phyloP scores from a whole-genome alignment of 768 basidiomycete genomes.

The Xanthoconium stramineum region DNA sequence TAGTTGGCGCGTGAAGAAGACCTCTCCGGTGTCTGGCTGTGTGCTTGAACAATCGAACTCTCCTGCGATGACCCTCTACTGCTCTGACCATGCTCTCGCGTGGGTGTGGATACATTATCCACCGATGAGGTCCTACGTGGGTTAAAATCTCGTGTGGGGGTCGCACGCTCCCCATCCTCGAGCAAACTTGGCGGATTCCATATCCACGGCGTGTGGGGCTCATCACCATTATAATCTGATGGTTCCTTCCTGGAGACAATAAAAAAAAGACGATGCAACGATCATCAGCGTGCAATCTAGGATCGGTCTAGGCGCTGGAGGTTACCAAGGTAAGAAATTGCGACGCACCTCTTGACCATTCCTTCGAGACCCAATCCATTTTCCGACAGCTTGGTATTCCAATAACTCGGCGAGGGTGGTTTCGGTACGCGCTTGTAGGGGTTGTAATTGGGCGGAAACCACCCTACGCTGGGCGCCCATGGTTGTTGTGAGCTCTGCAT shows the following conservation, averaged over 20 bases:
- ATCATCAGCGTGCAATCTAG: conserved; percentile 11
- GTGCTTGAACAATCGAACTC: conserved; percentile 9
- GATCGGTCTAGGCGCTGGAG: background rate
- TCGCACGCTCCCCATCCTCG: conserved; percentile 26
- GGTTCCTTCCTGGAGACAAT: conserved; percentile 18
- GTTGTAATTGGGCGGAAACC: conserved; percentile 39
- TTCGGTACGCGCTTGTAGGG: conserved; percentile 66
- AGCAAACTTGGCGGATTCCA: conserved; percentile 58
- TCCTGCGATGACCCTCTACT: conserved; percentile 16
- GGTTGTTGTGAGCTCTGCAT: conserved; percentile 25
- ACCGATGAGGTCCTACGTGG: conserved; percentile 22
- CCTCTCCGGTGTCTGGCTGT: conserved; percentile 24
- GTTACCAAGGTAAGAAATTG: background rate
- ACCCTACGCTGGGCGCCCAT: conserved; percentile 34
- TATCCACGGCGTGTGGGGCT: conserved; percentile 65
- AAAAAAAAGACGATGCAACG: background rate
- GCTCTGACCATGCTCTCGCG: conserved; percentile 22
- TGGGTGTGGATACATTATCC: conserved; percentile 18
- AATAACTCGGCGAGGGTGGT: conserved; percentile 63
- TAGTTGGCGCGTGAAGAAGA: conserved; percentile 15
- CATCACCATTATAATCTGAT: conserved; percentile 36
- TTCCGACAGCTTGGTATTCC: conserved; percentile 51
- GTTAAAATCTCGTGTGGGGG: conserved; percentile 28
- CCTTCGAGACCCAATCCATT: conserved; percentile 65
- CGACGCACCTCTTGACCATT: conserved; percentile 59